These are phyloP conservation scores for Sphagnum fallax DNA, from an alignment of 228 moss, liverwort and hornwort species.

Conservation along the genomic window DNA sequence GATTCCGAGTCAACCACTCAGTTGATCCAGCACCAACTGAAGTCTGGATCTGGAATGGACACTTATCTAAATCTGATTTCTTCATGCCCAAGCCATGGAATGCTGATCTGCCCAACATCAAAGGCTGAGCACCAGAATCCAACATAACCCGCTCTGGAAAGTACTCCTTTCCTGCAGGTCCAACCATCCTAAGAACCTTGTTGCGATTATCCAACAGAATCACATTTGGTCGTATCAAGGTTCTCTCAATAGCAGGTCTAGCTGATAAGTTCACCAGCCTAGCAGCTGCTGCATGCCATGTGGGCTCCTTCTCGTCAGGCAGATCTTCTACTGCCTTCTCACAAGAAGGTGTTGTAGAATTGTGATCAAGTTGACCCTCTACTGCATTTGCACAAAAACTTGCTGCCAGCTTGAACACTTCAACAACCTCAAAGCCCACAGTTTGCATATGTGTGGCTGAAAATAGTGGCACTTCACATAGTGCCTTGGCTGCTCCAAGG, in stretches of 20 bases:
- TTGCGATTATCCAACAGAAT: constrained; percentile 2
- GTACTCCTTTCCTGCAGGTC: constrained; percentile 3
- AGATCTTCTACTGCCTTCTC: too few relatives aligned
- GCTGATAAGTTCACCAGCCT: too few relatives aligned
- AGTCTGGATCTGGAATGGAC: constrained; percentile 1
- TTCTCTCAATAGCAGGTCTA: neutral
- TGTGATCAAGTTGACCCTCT: too few relatives aligned
- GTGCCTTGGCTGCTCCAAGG: neutral
- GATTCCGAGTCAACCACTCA: neutral
- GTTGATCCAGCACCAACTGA: neutral
- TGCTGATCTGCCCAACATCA: constrained; percentile 5
- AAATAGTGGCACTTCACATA: neutral
- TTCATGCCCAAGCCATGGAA: constrained; percentile 1
- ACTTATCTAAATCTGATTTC: neutral
- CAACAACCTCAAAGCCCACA: too few relatives aligned
- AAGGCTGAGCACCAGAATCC: constrained; percentile 8
- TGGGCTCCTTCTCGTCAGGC: too few relatives aligned
- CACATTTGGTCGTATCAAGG: neutral
- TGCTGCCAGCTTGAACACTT: neutral
- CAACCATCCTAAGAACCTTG: constrained; percentile 3
- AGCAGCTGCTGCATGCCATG: too few relatives aligned
- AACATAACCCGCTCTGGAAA: constrained; percentile 1
- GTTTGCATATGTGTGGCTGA: neutral
- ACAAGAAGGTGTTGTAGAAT: too few relatives aligned
- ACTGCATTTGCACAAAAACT: too few relatives aligned